These are phyloP conservation scores for Penicillium sp. DNA, from an alignment of 2,329 filamentous ascomycete genomes.

Conservation along the genomic window DNA sequence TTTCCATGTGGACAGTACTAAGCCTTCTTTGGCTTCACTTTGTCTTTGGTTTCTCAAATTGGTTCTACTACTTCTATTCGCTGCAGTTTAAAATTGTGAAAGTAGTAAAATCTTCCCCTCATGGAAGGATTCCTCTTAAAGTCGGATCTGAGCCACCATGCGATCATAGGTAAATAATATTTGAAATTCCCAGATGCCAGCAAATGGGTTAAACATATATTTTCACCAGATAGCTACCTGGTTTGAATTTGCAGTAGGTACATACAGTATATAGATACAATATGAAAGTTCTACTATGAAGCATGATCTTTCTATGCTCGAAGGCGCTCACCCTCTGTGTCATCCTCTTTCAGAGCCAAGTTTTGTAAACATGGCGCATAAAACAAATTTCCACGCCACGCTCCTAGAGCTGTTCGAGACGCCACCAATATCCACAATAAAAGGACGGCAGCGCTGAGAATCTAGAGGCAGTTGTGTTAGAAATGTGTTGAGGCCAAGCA, in stretches of 20 bases:
- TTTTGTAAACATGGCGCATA: constrained; percentile 51
- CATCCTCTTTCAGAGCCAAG: constrained; percentile 24
- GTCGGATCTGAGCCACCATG: too few species aligned
- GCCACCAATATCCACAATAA: constrained; percentile 54
- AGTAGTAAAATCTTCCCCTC: not conserved
- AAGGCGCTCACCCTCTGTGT: constrained; percentile 3
- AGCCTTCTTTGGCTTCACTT: not conserved
- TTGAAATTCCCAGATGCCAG: not conserved
- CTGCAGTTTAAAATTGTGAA: too few species aligned
- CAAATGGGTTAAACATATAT: not conserved
- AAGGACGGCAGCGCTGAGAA: constrained; percentile 49
- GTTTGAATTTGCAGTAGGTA: too few species aligned
- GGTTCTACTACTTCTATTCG: too few species aligned
- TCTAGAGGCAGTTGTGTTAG: constrained; percentile 19
- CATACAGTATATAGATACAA: too few species aligned
- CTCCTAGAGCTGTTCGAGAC: constrained; percentile 45
- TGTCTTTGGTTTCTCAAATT: not conserved
- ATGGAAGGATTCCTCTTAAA: too few species aligned
- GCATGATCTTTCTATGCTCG: constrained; percentile 4
- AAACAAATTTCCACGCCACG: constrained; percentile 49
- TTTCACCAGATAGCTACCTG: too few species aligned
- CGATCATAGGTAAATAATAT: too few species aligned
- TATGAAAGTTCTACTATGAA: too few species aligned
- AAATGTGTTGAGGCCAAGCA: not conserved
- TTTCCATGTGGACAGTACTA: not conserved